Percentiles rank a stretch among this genome's conserved stretches.
phyloP scores from a whole-genome alignment of 179 eudicot species.

The Nepenthes alata region DNA sequence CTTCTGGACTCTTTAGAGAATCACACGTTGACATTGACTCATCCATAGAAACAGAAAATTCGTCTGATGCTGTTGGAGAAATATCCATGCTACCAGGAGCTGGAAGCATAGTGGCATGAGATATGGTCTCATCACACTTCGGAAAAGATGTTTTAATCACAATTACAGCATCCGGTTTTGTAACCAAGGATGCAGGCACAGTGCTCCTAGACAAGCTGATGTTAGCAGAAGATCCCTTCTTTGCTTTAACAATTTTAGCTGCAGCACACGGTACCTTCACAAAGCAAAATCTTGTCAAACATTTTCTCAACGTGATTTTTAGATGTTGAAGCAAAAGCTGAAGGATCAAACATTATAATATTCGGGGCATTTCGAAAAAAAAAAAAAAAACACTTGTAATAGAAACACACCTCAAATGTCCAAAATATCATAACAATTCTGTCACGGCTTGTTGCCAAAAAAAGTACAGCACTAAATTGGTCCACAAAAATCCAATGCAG shows the following conservation, averaged over 20 bases:
- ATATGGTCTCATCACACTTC: conserved; percentile 4
- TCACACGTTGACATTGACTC: conserved; percentile 84
- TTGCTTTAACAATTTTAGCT: conserved; percentile 33
- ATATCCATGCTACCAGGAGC: conserved; percentile 30
- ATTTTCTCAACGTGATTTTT: too few relatives aligned
- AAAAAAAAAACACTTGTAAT: too few relatives aligned
- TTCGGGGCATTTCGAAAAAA: too few relatives aligned
- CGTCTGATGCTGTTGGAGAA: conserved; percentile 46
- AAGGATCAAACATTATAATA: too few relatives aligned
- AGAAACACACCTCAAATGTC: too few relatives aligned
- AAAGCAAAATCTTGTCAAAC: neutral
- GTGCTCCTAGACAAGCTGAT: conserved; percentile 22
- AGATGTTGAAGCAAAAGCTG: too few relatives aligned
- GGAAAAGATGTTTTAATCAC: conserved; percentile 13
- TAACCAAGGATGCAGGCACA: conserved; percentile 19
- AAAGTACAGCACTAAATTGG: too few relatives aligned
- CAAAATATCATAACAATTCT: too few relatives aligned
- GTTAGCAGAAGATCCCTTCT: conserved; percentile 17
- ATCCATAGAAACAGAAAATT: conserved; percentile 54
- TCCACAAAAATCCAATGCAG: too few relatives aligned
- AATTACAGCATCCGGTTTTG: conserved; percentile 27
- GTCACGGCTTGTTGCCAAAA: too few relatives aligned
- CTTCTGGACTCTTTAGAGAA: conserved; percentile 81
- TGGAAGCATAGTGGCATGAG: conserved; percentile 12
- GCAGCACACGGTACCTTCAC: conserved; percentile 40